Conservation (phyloP, 192 early-diverging fungal species). For the Entophlyctis luteolus region DNA sequence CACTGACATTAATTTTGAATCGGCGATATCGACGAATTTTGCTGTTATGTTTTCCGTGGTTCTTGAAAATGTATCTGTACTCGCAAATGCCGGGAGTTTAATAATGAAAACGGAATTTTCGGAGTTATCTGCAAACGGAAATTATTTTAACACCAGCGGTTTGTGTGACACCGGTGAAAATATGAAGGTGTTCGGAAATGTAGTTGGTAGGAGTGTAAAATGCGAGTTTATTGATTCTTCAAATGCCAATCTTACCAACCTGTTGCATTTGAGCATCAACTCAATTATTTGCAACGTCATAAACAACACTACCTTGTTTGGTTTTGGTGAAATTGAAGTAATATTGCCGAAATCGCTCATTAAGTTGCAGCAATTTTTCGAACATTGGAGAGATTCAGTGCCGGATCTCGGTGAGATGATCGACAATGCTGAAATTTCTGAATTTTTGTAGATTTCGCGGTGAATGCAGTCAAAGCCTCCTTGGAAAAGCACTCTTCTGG, state of each 20-base stretch:
- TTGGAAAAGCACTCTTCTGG: too few species aligned
- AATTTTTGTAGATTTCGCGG: too few species aligned
- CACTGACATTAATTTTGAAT: background rate
- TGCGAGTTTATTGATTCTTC: slow-evolving; percentile 2
- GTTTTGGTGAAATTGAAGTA: slow-evolving; percentile 26
- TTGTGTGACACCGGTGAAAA: background rate
- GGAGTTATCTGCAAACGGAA: background rate
- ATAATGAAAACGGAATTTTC: background rate
- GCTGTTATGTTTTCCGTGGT: background rate
- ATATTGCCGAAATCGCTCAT: slow-evolving; percentile 56
- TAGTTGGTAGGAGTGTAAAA: too few species aligned
- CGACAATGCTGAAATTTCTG: background rate
- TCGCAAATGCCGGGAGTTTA: slow-evolving; percentile 21
- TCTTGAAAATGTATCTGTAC: background rate
- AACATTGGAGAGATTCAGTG: slow-evolving; percentile 64
- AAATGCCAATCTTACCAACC: background rate
- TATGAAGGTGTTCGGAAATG: background rate
- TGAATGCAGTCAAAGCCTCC: too few species aligned
- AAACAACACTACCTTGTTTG: background rate
- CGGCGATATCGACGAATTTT: slow-evolving; percentile 1
- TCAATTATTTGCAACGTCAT: too few species aligned
- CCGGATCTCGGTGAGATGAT: slow-evolving; percentile 14
- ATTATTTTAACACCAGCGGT: background rate
- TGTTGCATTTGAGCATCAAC: background rate
- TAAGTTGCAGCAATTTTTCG: slow-evolving; percentile 71